phyloP scores from a whole-genome alignment of 2,329 filamentous ascomycete species.

The Aspergillus udagawae region DNA sequence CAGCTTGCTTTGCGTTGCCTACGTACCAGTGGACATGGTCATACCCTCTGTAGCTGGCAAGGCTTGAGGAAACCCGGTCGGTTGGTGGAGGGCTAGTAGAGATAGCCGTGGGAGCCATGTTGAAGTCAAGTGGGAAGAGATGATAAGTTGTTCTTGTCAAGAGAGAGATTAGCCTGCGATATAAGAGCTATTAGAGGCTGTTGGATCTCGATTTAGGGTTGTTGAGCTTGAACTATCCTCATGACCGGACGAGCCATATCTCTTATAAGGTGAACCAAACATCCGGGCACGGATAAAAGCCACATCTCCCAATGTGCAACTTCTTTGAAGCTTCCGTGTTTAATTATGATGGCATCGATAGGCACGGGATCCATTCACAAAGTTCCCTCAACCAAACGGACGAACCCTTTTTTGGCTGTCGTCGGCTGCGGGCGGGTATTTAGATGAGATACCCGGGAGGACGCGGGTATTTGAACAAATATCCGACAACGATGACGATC shows the following conservation, averaged over 20 bases:
- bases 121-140: conserved; percentile 2
- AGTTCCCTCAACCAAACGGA: neutral
- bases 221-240: neutral
- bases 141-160: neutral
- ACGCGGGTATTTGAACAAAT: conserved; percentile 13
- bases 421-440: conserved; percentile 16
- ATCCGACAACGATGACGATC: neutral
- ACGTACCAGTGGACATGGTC: conserved; percentile 96
- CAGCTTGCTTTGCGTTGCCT: conserved; percentile 93
- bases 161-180: neutral
- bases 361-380: neutral
- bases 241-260: neutral
- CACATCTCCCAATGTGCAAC: neutral
- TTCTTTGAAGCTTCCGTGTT: neutral
- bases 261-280: neutral
- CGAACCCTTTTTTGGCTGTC: conserved; percentile 3
- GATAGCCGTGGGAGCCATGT: conserved; percentile 32
- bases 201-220: neutral
- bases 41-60: conserved; percentile 65
- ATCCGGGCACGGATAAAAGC: neutral
- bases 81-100: conserved; percentile 23
- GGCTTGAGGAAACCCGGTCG: conserved; percentile 13
- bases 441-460: conserved; percentile 2
- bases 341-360: neutral
- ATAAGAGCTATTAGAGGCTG: neutral